Evolutionary conservation across 257 asterid genomes (phyloP).

Genomic region (Linderniella brevidens): DNA sequence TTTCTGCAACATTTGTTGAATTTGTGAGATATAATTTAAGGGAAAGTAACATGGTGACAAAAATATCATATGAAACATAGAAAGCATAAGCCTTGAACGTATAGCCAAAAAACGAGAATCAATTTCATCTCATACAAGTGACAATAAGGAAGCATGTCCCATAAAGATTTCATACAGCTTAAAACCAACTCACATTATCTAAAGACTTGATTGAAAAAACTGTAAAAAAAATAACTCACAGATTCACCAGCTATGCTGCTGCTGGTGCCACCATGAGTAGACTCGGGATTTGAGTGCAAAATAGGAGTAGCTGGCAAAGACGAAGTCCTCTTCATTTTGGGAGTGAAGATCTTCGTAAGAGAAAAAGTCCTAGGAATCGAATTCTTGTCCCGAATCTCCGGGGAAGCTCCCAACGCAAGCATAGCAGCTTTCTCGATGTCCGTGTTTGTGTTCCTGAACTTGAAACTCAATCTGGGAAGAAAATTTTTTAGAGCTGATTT

Average conservation of each 20-base stretch:
- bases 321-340: slow-evolving; percentile 49
- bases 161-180: no score
- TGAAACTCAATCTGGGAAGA: slow-evolving; percentile 70
- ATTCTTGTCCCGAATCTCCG: slow-evolving; percentile 10
- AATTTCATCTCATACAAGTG: no score
- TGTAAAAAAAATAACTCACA: slow-evolving; percentile 26
- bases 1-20: slow-evolving; percentile 31
- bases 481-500: slow-evolving; percentile 31
- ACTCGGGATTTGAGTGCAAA: slow-evolving; percentile 73
- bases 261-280: slow-evolving; percentile 13
- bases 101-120: no score
- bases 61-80: no score
- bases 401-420: slow-evolving; percentile 48
- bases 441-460: slow-evolving; percentile 37
- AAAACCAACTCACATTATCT: no score
- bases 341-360: slow-evolving; percentile 41
- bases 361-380: slow-evolving; percentile 49
- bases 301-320: slow-evolving; percentile 64
- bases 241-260: slow-evolving; percentile 20
- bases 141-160: no score
- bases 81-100: no score
- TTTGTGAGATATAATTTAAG: slow-evolving; percentile 14
- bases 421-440: slow-evolving; percentile 73
- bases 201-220: neutral
- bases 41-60: no score